These are phyloP conservation scores for Tolypocladium nubicola DNA, from an alignment of 2,329 filamentous ascomycete genomes.

Conservation along the genomic window DNA sequence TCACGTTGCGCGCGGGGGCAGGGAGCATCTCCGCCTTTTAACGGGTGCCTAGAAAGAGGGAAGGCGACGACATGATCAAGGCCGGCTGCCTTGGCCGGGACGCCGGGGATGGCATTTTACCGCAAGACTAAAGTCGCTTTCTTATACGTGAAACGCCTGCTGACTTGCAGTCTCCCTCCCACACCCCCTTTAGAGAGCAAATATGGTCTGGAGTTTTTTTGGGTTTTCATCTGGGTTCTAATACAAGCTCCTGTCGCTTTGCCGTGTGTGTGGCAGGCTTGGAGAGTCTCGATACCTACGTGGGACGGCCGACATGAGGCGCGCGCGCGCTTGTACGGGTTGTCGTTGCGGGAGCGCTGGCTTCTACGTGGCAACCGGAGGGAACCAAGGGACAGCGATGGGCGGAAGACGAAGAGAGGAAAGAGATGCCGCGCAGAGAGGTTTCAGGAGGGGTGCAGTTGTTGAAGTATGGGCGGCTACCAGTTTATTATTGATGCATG, in stretches of 20 bases:
- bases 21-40: not conserved
- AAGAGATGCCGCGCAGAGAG: not conserved
- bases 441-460: not conserved
- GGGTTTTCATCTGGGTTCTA: constrained; percentile 31
- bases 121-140: constrained; percentile 1
- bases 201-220: constrained; percentile 37
- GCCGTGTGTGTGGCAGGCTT: constrained; percentile 5
- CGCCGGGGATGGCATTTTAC: not conserved
- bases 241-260: constrained; percentile 25
- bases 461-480: constrained; percentile 12
- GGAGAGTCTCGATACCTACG: constrained; percentile 1
- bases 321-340: not conserved
- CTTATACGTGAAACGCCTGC: not conserved
- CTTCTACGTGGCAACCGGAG: not conserved
- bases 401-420: not conserved
- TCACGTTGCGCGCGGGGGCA: not conserved
- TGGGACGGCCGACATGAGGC: not conserved
- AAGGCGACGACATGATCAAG: not conserved
- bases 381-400: not conserved
- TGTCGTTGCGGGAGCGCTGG: not conserved
- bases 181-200: constrained; percentile 22
- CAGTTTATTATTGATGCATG: constrained; percentile 21
- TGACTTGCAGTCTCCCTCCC: not conserved
- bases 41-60: not conserved
- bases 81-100: constrained; percentile 1